A percentile compares a stretch with the other conserved stretches of the same genome.
phyloP scores from a whole-genome alignment of 441 rosid genomes.

The Bruguiera hainesii region DNA sequence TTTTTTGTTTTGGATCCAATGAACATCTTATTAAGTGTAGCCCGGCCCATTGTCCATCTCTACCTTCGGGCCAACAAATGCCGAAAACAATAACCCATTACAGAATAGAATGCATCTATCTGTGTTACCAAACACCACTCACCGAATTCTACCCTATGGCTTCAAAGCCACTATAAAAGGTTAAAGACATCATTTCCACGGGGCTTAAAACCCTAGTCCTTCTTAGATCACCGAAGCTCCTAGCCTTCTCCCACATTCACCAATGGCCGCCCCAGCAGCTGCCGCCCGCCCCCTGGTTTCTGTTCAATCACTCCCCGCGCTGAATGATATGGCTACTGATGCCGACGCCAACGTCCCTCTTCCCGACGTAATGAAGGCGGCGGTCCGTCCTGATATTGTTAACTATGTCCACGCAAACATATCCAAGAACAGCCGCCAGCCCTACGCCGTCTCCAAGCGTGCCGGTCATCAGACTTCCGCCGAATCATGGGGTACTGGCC shows the following conservation, averaged over 20 bases:
- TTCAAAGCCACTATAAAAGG: not conserved
- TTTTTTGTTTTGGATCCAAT: too few species aligned
- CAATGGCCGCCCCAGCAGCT: constrained; percentile 33
- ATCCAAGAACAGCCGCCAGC: constrained; percentile 80
- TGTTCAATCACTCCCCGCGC: constrained; percentile 44
- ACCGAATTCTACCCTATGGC: constrained; percentile 2
- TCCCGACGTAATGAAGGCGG: constrained; percentile 68
- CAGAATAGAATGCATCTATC: not conserved
- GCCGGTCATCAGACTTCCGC: constrained; percentile 98
- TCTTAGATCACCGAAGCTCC: not conserved
- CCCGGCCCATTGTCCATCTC: too few species aligned
- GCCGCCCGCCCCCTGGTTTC: constrained; percentile 68
- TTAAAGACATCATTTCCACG: not conserved
- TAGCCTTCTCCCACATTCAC: not conserved
- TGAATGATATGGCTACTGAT: constrained; percentile 70
- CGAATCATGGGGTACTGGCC: constrained; percentile 97
- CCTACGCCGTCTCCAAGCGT: constrained; percentile 70
- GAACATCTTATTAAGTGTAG: too few species aligned
- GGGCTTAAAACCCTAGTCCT: constrained; percentile 15
- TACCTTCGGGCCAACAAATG: too few species aligned
- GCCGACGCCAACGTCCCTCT: constrained; percentile 41
- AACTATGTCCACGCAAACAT: constrained; percentile 57
- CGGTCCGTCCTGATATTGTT: constrained; percentile 74
- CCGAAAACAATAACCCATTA: not conserved
- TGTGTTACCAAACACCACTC: not conserved